Evolutionary conservation across 2,329 filamentous ascomycete genomes (phyloP), one percentile per base, ranked within the genome.

Genomic region (Fusarium staphyleae): DNA sequence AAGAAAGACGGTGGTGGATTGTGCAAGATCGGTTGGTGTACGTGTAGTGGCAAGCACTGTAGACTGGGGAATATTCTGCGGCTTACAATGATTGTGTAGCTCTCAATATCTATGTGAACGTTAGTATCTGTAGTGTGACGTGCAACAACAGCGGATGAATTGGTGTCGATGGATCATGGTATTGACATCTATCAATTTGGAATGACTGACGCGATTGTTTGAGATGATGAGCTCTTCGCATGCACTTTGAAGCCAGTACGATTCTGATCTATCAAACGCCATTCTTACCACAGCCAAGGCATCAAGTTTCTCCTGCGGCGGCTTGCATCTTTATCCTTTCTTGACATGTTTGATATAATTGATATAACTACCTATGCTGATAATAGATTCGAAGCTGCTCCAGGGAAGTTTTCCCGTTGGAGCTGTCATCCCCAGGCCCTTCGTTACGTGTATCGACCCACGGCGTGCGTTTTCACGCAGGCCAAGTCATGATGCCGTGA

Each of bases 351-450:
- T n/a, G n/a, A n/a, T n/a, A n/a, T n/a, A n/a, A n/a, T 41, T 22
- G 19, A 22, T 22, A 22, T 6, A 4, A 6, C 19, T 4, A 22
- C 19, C 6, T 6, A 52, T 60, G 40, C 53, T 42, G 45, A 34
- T 55, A 50, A 44, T 30, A 34, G 44, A 55, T 29, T 6, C 19
- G 4, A 29, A 47, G 53, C 53, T 45, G 48, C 48, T 6, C 52
- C 42, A 41, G 45, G 9, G 39, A 49, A 42, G 57, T 52, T 40
- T 42, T 60, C 60, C 44, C 47, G 64, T 66, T 66, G 63, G 63
- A 37, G 48, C 24, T n/a, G 24, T 26, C 16, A 28, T 50, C 28
- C 51, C 56, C 48, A 40, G 48, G 57, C 42, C 58, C 57, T 51
- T n/a, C n/a, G n/a, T n/a, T 43, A 47, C 36, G 37, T 55, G 41